Conservation (phyloP, 2,329 filamentous ascomycete species). For the Purpureocillium lavendulum region DNA sequence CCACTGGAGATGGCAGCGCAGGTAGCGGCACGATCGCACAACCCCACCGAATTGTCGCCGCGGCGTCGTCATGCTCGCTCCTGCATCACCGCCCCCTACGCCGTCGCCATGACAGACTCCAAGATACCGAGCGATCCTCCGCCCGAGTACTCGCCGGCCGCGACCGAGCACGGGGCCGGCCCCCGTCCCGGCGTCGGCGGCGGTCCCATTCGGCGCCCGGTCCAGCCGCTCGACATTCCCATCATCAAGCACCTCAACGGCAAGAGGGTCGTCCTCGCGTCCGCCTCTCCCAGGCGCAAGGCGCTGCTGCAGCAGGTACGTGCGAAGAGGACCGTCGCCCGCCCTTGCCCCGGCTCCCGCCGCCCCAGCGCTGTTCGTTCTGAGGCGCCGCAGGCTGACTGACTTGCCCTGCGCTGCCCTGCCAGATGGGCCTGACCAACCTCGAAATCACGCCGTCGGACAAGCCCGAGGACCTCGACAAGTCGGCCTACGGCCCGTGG, state of each 20-base stretch:
- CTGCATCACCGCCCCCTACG: too few relatives aligned
- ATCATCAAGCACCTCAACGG: constrained; percentile 67
- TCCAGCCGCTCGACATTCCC: constrained; percentile 68
- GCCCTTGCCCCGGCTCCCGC: too few relatives aligned
- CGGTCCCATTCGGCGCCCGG: constrained; percentile 36
- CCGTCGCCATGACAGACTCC: constrained; percentile 19
- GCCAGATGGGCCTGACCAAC: constrained; percentile 67
- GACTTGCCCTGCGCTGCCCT: neutral
- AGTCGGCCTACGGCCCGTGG: constrained; percentile 63
- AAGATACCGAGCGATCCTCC: constrained; percentile 29
- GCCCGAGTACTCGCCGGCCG: constrained; percentile 35
- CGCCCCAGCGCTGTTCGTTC: too few relatives aligned
- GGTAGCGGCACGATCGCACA: too few relatives aligned
- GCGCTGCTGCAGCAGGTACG: constrained; percentile 66
- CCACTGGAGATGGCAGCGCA: too few relatives aligned
- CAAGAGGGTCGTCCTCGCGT: constrained; percentile 82
- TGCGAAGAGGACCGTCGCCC: too few relatives aligned
- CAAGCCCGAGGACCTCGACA: constrained; percentile 78
- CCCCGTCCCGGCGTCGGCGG: constrained; percentile 9
- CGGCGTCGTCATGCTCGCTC: too few relatives aligned
- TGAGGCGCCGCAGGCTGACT: too few relatives aligned
- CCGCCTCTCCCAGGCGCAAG: constrained; percentile 75
- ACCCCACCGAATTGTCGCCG: too few relatives aligned
- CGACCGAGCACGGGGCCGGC: constrained; percentile 25
- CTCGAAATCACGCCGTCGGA: constrained; percentile 79